Conservation (phyloP, 1,284 basidiomycete species). For the Neonothopanus nambi region DNA sequence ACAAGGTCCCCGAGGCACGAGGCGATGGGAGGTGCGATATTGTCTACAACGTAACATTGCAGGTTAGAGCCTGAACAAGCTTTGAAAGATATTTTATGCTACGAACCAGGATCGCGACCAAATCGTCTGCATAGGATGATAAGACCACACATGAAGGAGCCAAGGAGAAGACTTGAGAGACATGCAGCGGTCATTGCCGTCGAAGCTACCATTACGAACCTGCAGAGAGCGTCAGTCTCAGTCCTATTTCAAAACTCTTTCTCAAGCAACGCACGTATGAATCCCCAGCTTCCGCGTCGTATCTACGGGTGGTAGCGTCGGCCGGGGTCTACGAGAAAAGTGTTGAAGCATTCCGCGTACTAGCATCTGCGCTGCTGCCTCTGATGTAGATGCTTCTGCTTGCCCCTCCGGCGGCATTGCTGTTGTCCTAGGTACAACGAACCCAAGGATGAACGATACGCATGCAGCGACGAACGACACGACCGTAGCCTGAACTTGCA, state of each 20-base stretch:
- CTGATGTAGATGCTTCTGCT: background rate
- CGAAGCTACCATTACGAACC: slow-evolving; percentile 83
- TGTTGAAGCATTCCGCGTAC: slow-evolving; percentile 13
- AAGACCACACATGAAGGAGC: slow-evolving; percentile 90
- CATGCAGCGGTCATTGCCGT: slow-evolving; percentile 90
- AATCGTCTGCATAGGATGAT: slow-evolving; percentile 79
- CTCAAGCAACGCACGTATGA: slow-evolving; percentile 45
- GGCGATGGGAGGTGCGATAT: slow-evolving; percentile 93
- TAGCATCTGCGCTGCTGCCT: background rate
- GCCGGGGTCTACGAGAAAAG: slow-evolving; percentile 29
- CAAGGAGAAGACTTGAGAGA: slow-evolving; percentile 78
- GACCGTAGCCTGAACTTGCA: slow-evolving; percentile 92
- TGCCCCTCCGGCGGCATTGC: slow-evolving; percentile 2
- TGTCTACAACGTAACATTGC: slow-evolving; percentile 57
- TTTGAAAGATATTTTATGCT: background rate
- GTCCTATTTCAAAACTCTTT: slow-evolving; percentile 1
- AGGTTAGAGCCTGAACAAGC: background rate
- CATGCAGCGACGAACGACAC: slow-evolving; percentile 88
- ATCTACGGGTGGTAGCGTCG: slow-evolving; percentile 27
- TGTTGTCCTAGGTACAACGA: slow-evolving; percentile 49
- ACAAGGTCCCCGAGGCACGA: slow-evolving; percentile 92
- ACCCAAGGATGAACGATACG: slow-evolving; percentile 75
- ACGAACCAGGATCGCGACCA: slow-evolving; percentile 61
- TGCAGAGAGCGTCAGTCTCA: slow-evolving; percentile 28
- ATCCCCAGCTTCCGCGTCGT: slow-evolving; percentile 36